Evolutionary conservation across 768 basidiomycete species (phyloP), one percentile per base, ranked within the genome.

Genomic region (Lactarius pseudohatsudake): DNA sequence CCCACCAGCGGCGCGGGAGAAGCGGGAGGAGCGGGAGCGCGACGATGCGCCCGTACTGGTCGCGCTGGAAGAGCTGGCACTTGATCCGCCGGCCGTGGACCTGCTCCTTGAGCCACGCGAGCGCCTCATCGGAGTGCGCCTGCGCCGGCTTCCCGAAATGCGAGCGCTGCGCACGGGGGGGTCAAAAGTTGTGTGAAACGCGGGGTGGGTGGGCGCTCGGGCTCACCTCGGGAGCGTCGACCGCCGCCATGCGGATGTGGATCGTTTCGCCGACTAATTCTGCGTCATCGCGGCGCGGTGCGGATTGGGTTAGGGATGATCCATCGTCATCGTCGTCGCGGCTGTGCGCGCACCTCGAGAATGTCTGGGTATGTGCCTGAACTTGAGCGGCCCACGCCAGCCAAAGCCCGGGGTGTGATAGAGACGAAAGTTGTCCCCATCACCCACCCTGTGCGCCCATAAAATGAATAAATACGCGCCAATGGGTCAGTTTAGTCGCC

Each of bases 181-280:
- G 38, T 40, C 38, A 28, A 18, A 50, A 50, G 32, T 50, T 34
- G 5, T 15, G 22, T n/a, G n/a, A n/a, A 22, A 6, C 5, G 36
- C 36, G 36, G 36, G 26, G 50, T 3, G 50, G 4, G 11, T 2
- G 22, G 26, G 57, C 3, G 16, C 15, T 34, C 47, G 2, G 57
- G 61, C 74, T 36, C 70, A 91, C 93, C 81, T 98, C 96, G 0
- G 96, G 96, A 1, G 96, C 96, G 74, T 98, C 96, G 5, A 94
- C 86, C 0, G 93, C 96, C 16, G 92, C 92, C 34, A 98, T 85
- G 16, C 96, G 86, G 34, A 98, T 86, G 72, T 92, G 89, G 20
- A 98, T 80, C 2, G 96, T 97, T 71, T 93, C 79, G 67, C 88
- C 85, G 73, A 85, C 91, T 57, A 96, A 79, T 0, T 85, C 94